Evolutionary conservation across 108 stramenopile species (phyloP), one percentile per base, ranked within the genome.

Genomic region (Conticribra guillardii): DNA sequence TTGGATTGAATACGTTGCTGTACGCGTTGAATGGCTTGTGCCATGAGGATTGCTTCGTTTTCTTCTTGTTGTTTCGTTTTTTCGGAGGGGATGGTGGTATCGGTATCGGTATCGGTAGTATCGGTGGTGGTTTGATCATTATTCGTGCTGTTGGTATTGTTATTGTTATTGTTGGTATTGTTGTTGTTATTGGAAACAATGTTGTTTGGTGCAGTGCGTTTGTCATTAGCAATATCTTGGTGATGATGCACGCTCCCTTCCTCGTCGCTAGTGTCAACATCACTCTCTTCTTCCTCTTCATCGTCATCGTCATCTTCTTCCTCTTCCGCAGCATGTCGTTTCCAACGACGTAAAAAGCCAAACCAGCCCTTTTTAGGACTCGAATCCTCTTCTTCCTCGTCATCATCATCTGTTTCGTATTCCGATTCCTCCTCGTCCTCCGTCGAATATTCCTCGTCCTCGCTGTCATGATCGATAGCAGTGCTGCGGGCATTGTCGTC

Each of bases 1-100:
- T 63, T 61, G 4, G 33, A 24, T 45, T 44, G 44, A 19, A 78
- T 78, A 18, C 76, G 62, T 29, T 70, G 62, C 54, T 70, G 69
- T 19, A 78, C 76, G 27, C 76, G 54, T 46, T 65, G 69, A 37
- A 78, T 70, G 3, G 76, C 76, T 41, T 69, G 62, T 62, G 76
- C 76, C 71, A 72, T 72, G 30, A 78, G 54, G 8, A 54, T 52
- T 26, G 50, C 45, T 41, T 76, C 67, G 2, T 52, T 67, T 50
- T 51, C 26, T 4, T 69, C 48, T 2, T 54, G 16, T 44, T 48
- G 28, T 41, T 23, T 37, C 21, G 1, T 55, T 58, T 1, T n/a
- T 44, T 8, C 3, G 26, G 41, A 7, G 23, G 32, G 32, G 53
- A 1, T 4, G 50, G 16, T 0, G 58, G 26, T 48, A 44, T 14